Conservation (phyloP, 768 basidiomycete species). For the Auriscalpium microsporum region DNA sequence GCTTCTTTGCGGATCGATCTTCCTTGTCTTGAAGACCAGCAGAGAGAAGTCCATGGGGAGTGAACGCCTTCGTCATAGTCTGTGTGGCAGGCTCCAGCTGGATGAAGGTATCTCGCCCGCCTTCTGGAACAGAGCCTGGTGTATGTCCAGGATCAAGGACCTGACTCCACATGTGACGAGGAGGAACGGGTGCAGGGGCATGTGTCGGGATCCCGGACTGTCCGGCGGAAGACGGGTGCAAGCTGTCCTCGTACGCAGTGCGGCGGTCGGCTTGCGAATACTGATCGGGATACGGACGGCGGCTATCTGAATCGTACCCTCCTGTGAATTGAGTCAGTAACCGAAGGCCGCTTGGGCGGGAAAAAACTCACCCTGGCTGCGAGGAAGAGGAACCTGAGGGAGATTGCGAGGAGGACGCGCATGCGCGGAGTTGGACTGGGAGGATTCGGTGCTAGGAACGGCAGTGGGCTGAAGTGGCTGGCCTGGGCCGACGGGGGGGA, state of each 20-base stretch:
- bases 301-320: conserved; percentile 21
- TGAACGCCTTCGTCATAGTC: conserved; percentile 87
- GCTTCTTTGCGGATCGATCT: conserved; percentile 90
- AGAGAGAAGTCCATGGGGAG: conserved; percentile 88
- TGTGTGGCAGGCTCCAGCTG: conserved; percentile 65
- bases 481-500: conserved; percentile 6
- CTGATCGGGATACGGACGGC: conserved; percentile 22
- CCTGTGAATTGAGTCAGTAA: conserved; percentile 28
- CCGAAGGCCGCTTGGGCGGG: neutral
- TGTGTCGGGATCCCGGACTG: conserved; percentile 8
- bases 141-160: conserved; percentile 66
- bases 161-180: conserved; percentile 82
- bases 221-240: conserved; percentile 3
- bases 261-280: conserved; percentile 27
- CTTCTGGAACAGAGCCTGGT: conserved; percentile 29
- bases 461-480: conserved; percentile 5
- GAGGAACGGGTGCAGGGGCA: conserved; percentile 29
- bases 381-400: conserved; percentile 14
- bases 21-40: conserved; percentile 94
- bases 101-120: conserved; percentile 50
- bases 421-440: conserved; percentile 1
- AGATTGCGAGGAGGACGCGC: conserved; percentile 15
- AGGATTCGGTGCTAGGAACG: conserved; percentile 6
- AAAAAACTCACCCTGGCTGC: conserved; percentile 5
- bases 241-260: conserved; percentile 41